Conservation (phyloP, 2,329 filamentous ascomycete species). For the Aureobasidium vineae region DNA sequence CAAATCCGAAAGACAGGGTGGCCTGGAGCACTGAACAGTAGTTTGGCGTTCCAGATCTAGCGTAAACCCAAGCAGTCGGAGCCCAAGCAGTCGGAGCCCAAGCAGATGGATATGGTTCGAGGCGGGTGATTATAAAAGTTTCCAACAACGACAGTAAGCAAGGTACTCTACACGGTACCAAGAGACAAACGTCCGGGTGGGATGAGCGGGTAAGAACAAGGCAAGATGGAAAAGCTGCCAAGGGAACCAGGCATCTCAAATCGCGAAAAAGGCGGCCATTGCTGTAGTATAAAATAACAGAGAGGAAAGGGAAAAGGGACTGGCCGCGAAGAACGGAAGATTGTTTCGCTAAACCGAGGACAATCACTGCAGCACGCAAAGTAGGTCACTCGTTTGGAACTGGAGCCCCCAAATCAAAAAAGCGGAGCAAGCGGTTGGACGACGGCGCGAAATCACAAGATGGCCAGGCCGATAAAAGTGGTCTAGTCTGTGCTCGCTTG, state of each 20-base stretch:
- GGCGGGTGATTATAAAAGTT: not conserved
- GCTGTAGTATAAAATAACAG: not conserved
- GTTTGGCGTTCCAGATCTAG: slow-evolving; percentile 2
- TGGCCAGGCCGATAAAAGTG: not conserved
- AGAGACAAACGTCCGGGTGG: not conserved
- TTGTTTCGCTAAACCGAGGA: slow-evolving; percentile 11
- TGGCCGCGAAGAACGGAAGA: not conserved
- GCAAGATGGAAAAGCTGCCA: slow-evolving; percentile 9
- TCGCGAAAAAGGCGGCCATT: slow-evolving; percentile 14
- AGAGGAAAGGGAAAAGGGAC: not conserved
- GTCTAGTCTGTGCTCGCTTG: slow-evolving; percentile 16
- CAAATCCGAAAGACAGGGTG: slow-evolving; percentile 4
- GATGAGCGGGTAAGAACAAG: slow-evolving; percentile 5
- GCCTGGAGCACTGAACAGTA: not conserved
- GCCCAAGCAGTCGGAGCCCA: slow-evolving; percentile 11
- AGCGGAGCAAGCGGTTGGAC: slow-evolving; percentile 25
- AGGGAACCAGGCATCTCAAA: slow-evolving; percentile 6
- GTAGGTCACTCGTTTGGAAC: slow-evolving; percentile 3
- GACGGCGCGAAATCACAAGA: slow-evolving; percentile 17
- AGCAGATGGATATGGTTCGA: not conserved
- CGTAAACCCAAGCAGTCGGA: slow-evolving; percentile 9
- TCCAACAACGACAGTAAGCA: slow-evolving; percentile 1
- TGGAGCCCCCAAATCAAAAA: slow-evolving; percentile 11
- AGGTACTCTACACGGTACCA: slow-evolving; percentile 14
- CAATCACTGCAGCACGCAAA: slow-evolving; percentile 10